Evolutionary conservation across 495 filamentous ascomycete genomes (phyloP), one percentile per base, ranked within the genome.

Genomic region (Xylaria curta): DNA sequence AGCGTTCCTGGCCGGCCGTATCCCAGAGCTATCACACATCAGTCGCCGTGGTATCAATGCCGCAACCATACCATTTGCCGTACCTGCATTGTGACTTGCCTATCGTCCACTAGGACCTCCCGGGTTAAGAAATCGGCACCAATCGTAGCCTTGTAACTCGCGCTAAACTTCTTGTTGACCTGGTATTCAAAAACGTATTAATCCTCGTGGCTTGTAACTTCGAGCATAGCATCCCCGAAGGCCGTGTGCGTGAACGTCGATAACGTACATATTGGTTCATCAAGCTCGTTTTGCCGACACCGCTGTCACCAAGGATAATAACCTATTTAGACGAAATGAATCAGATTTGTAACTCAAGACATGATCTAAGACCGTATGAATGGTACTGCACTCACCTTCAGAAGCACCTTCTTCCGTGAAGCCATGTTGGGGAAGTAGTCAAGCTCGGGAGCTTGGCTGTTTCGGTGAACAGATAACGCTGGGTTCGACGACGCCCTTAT

Each of bases 101-200:
- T 91, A 81, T 99, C 96, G 85, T 98, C 97, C 42, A 99, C 94
- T 68, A 98, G 83, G 5, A 99, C 96, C 83, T 99, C 97, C 76
- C 97, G 97, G 24, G 96, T 99, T 70, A 99, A 87, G 85, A 99
- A 99, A 81, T 99, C 96, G 71, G 96, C 96, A 73, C 97, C 97
- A 80, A 99, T 99, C 24, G 96, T 99, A 36, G 96, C 96, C 83
- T 99, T 99, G 88, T 99, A 99, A 85, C 95, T 97, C 72, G 94
- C 94, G 81, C 94, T 97, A 88, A 99, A 99, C 79, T 98, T 98
- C 85, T 98, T 99, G 87, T 99, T 98, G 91, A 99, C 95, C 95
- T 98, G 61, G 26, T 58, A 13, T 66, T 8, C 51, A 46, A 42
- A 15, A 17, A 26, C 4, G 33, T 21, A 54, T 70, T 53, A 70